Base-by-base conservation (phyloP, 176 grass and related monocot species). In the Phoenix roebelenii region DNA sequence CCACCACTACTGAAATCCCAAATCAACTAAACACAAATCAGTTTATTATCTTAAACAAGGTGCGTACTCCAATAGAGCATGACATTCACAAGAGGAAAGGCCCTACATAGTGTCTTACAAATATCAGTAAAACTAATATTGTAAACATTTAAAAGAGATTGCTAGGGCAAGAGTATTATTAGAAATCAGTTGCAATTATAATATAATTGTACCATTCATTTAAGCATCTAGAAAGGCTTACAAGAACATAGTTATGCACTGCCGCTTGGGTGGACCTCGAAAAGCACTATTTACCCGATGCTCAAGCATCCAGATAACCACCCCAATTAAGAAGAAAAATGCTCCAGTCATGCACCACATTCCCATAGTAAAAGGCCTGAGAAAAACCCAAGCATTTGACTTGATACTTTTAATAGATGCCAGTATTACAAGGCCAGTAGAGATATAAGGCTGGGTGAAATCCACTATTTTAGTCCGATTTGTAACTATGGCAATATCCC, bases 241-340 rank as follows among this genome's bases (percentile, higher is more conserved):
- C 70, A 72, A 18, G 15, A 63, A 62, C 50, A 72, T 62, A 44
- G 59, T 72, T 23, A 54, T 54, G 51, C 70, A 72, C 18, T 72
- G 70, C 19, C 50, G 49, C 25, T 54, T 63, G 7, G 59, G 70
- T 55, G 70, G 3, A 3, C 70, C 70, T 17, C 70, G 24, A 44
- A 72, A 72, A 55, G 26, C 70, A 28, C 15, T 63, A 20, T 72
- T 72, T 32, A 63, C 70, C 18, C 59, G 51, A 23, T 72, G 70
- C 50, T 72, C 70, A 39, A 72, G 70, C 26, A 72, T 10, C 70
- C 70, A 72, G 52, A 72, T 62, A 63, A 72, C 70, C 49, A 72
- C 25, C 26, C 70, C 70, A 62, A 72, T 54, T 28, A 72, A 39
- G n/a, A 72, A 48, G 28, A 72, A 72, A 16, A 63, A 72, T 23